Conservation (phyloP, 345 rosid genomes). For the Citrus mangshanensis region DNA sequence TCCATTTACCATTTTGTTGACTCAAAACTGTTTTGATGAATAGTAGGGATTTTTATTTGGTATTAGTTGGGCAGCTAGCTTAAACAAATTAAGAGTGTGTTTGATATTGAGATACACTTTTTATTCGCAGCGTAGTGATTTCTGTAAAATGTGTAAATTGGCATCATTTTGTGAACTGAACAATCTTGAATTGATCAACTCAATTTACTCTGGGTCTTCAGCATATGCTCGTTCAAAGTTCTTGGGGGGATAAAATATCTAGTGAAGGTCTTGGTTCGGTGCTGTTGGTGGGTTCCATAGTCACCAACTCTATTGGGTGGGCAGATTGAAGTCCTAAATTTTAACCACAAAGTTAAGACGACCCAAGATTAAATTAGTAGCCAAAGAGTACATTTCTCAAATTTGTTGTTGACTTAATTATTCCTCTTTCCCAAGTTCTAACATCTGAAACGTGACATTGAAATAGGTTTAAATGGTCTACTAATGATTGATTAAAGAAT, state of each 20-base stretch:
- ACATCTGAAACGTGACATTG: neutral
- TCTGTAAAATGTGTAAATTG: too few species aligned
- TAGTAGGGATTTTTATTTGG: too few species aligned
- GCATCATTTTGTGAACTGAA: too few species aligned
- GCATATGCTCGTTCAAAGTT: too few species aligned
- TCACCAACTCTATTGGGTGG: slow-evolving; percentile 16
- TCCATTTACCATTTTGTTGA: too few species aligned
- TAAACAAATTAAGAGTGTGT: too few species aligned
- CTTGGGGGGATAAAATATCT: neutral
- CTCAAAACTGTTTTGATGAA: too few species aligned
- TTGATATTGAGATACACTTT: too few species aligned
- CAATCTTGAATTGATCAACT: too few species aligned
- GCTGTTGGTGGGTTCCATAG: slow-evolving; percentile 15
- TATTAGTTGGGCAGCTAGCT: too few species aligned
- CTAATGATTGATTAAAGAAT: slow-evolving; percentile 23
- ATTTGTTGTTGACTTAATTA: slow-evolving; percentile 10
- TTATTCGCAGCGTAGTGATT: too few species aligned
- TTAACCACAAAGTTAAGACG: neutral
- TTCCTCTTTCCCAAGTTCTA: neutral
- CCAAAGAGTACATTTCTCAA: neutral
- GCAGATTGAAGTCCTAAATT: neutral
- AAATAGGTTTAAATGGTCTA: neutral
- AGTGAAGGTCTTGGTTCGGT: neutral
- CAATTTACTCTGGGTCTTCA: neutral
- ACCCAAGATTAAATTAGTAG: neutral